Percentiles rank a stretch among this genome's conserved stretches.
Conservation (phyloP, 2,329 filamentous ascomycete genomes). For the Cytospora schulzeri region DNA sequence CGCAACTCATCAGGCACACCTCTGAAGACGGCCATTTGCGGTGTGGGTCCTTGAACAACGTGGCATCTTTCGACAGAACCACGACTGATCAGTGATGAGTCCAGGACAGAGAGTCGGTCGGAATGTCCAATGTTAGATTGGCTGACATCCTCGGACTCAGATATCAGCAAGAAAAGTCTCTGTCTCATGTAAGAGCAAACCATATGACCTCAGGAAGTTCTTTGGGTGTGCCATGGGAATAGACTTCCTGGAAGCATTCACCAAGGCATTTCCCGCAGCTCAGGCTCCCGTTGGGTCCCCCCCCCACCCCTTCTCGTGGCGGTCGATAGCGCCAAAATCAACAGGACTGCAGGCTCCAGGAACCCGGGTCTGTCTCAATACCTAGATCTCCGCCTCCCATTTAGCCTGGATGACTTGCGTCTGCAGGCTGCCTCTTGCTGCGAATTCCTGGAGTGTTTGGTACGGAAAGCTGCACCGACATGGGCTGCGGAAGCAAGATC, state of each 20-base stretch:
- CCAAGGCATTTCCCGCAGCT: not conserved
- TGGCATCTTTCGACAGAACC: not conserved
- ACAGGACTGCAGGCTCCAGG: not conserved
- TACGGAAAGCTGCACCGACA: conserved; percentile 10
- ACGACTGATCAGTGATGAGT: not conserved
- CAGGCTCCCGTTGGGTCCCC: not conserved
- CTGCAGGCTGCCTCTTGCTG: conserved; percentile 6
- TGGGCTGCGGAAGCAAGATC: not conserved
- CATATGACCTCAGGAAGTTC: not conserved
- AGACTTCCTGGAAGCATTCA: not conserved
- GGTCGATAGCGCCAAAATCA: not conserved
- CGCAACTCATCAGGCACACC: not conserved
- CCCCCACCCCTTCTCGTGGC: not conserved
- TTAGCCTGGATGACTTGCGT: not conserved
- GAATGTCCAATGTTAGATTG: not conserved
- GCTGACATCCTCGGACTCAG: not conserved
- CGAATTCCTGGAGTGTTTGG: not conserved
- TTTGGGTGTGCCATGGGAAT: not conserved
- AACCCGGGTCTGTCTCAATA: not conserved
- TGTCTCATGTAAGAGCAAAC: not conserved
- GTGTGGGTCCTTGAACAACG: not conserved
- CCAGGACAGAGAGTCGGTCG: not conserved
- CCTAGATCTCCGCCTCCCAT: not conserved
- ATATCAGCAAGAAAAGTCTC: not conserved
- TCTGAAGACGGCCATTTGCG: not conserved